Evolutionary conservation across 1,139 yeast species (phyloP).

Genomic region (Geotrichum armillariae): DNA sequence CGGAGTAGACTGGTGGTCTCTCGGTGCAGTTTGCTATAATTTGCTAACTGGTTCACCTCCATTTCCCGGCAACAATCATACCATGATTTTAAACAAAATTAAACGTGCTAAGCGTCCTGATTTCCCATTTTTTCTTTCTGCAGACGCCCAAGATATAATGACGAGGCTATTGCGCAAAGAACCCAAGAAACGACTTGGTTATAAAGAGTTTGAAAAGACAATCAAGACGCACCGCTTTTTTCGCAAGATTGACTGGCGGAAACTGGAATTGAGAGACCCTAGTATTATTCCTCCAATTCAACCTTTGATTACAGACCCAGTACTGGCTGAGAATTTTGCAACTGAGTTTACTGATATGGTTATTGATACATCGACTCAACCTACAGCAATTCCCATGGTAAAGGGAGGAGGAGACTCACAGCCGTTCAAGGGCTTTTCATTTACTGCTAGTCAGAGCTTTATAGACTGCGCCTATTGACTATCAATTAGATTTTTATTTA

Average conservation of each 20-base stretch:
- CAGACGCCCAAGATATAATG: conserved; percentile 82
- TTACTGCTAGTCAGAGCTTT: conserved; percentile 36
- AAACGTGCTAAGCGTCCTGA: conserved; percentile 66
- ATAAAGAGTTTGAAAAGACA: conserved; percentile 59
- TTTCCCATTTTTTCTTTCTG: conserved; percentile 77
- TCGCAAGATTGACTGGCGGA: conserved; percentile 75
- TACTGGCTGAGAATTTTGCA: conserved; percentile 89
- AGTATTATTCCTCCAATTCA: conserved; percentile 71
- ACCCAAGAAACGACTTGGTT: conserved; percentile 70
- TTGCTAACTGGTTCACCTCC: conserved; percentile 93
- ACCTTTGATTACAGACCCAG: conserved; percentile 83
- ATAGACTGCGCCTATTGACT: conserved; percentile 28
- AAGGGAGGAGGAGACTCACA: conserved; percentile 14
- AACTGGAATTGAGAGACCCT: conserved; percentile 50
- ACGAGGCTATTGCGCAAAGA: conserved; percentile 72
- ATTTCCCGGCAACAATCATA: conserved; percentile 85
- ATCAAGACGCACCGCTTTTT: conserved; percentile 76
- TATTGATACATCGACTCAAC: conserved; percentile 27
- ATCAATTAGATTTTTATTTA: conserved; percentile 1
- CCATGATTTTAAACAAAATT: conserved; percentile 78
- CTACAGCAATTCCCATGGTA: conserved; percentile 21
- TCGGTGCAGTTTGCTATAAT: conserved; percentile 88
- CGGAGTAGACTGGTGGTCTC: conserved; percentile 95
- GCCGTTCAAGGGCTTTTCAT: conserved; percentile 38
- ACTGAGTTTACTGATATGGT: conserved; percentile 81